phyloP scores from a whole-genome alignment of 306 rosid species.

The Neltuma alba region DNA sequence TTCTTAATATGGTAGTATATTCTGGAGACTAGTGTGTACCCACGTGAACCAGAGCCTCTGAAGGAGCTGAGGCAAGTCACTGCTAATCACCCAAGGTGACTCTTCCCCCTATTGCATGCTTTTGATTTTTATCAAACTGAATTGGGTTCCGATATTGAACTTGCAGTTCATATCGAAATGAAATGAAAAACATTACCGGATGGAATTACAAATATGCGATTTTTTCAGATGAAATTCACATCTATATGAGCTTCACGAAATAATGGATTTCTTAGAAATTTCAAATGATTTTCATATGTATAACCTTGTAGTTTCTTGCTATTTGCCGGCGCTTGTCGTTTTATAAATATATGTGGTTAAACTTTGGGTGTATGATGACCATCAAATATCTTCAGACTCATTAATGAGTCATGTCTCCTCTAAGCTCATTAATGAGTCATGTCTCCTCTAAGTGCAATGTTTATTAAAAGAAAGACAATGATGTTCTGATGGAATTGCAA shows the following conservation, averaged over 20 bases:
- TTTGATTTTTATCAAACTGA: neutral
- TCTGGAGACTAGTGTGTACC: conserved; percentile 43
- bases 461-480: neutral
- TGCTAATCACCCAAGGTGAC: conserved; percentile 37
- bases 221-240: neutral
- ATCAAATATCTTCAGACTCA: neutral
- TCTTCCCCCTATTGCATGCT: neutral
- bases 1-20: conserved; percentile 41
- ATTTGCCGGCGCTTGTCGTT: neutral
- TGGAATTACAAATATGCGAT: neutral
- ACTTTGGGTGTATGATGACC: neutral
- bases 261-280: neutral
- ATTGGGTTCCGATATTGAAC: neutral
- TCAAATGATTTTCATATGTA: neutral
- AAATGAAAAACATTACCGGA: neutral
- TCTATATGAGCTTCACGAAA: neutral
- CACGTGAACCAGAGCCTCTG: conserved; percentile 44
- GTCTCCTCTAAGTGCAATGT: neutral
- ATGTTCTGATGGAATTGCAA: neutral
- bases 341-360: neutral
- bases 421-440: neutral
- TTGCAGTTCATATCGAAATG: neutral
- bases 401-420: neutral
- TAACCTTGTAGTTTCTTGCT: neutral
- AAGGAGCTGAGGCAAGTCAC: conserved; percentile 43